Base-by-base conservation (phyloP, 2,329 filamentous ascomycete species). In the Lanzia echinophila region DNA sequence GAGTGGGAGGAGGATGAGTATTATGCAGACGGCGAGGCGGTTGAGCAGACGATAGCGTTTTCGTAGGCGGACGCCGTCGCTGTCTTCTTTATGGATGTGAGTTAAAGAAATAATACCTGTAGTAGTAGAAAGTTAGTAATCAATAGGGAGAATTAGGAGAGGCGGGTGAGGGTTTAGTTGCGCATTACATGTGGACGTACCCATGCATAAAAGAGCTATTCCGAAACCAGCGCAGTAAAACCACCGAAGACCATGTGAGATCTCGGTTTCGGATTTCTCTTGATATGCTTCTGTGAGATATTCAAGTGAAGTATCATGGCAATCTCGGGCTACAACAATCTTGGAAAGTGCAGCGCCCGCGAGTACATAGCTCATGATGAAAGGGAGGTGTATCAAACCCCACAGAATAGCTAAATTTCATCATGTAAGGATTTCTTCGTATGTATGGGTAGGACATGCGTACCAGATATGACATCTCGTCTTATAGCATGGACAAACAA, bases 211-310 rank as follows among this genome's bases (percentile, higher is more conserved):
- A 5, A 85, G 68, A 0, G 79, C 73, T 13, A 81, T 68, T 22
- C 77, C 79, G 2, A 84, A 71, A 1, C 83, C 82, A n/a, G 72
- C 74, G 65, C 81, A 85, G 66, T 85, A 86, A 67, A 81, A 85
- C 73, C 80, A 83, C 13, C 80, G 74, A 17, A 84, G 71, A 2
- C 79, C 81, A 7, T 67, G 56, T 6, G 70, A 63, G n/a, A 85
- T 69, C n/a, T 79, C 70, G 0, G 68, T 67, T 52, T 78, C 75
- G 1, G 78, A 77, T 44, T 73, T 72, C 1, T 68, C 67, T 19
- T 71, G 67, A 62, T 82, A 84, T 13, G 70, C 65, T 28, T 77
- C 73, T 6, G 75, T 77, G 0, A 86, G 69, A 32, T 72, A 69
- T 8, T 79, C 70, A 1, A 72, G 56, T 34, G 79, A 69, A 1